Percentiles rank a stretch among this genome's conserved stretches.
Evolutionary conservation across 2,329 filamentous ascomycete genomes (phyloP).

Genomic region (Neoarthrinium moseri): DNA sequence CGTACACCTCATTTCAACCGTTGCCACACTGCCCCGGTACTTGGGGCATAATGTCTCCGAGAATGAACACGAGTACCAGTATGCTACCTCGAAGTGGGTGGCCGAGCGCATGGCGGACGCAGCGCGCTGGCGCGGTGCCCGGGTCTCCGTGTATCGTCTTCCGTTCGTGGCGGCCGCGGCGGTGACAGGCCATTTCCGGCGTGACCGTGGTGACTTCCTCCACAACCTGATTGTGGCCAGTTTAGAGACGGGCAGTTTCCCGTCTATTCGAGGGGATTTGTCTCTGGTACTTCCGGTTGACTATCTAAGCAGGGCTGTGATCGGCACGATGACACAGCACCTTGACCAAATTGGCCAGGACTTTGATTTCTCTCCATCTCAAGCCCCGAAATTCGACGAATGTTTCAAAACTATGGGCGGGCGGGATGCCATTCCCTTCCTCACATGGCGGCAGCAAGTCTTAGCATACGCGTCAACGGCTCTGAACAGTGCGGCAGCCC

Average conservation of each 20-base stretch:
- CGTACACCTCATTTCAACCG: constrained; percentile 26
- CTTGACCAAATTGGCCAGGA: constrained; percentile 19
- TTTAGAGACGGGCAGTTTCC: constrained; percentile 25
- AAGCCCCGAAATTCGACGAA: constrained; percentile 19
- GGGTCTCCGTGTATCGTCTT: constrained; percentile 22
- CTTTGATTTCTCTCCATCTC: constrained; percentile 24
- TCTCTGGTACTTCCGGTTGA: constrained; percentile 25
- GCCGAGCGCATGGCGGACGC: constrained; percentile 23
- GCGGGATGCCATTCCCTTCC: constrained; percentile 19
- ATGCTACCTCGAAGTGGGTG: constrained; percentile 25
- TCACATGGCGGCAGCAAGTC: constrained; percentile 21
- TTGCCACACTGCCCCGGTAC: constrained; percentile 26
- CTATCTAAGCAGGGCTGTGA: constrained; percentile 24
- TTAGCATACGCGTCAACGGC: constrained; percentile 18
- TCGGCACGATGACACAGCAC: constrained; percentile 21
- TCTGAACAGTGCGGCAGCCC: constrained; percentile 19
- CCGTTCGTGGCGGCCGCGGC: constrained; percentile 26
- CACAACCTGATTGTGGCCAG: constrained; percentile 24
- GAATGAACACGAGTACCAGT: constrained; percentile 24
- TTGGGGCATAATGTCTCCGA: constrained; percentile 21
- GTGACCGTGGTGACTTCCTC: constrained; percentile 26
- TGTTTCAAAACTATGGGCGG: constrained; percentile 22
- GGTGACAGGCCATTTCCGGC: constrained; percentile 23
- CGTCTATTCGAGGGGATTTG: constrained; percentile 22
- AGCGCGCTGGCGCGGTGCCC: constrained; percentile 25